A percentile compares a stretch with the other conserved stretches of the same genome.
Conservation (phyloP, 225 moss, liverwort and hornwort species). For the Pleurozium schreberi region DNA sequence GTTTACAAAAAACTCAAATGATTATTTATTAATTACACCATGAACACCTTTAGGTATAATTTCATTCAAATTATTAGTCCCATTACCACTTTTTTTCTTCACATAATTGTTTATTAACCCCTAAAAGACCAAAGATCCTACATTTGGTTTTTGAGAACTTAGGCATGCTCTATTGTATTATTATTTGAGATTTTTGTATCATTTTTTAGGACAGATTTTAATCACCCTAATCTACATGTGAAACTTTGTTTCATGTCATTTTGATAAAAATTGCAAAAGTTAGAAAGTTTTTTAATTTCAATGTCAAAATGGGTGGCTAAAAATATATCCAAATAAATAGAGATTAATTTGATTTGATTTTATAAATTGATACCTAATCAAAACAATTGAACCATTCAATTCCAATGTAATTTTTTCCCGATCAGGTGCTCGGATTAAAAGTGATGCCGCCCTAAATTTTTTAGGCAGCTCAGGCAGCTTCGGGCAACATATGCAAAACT, state of each 20-base stretch:
- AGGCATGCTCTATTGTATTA: rapidly evolving
- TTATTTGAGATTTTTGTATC: background rate
- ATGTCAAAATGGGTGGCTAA: background rate
- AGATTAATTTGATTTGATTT: background rate
- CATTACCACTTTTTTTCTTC: background rate
- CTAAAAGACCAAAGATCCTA: background rate
- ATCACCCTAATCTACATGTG: background rate
- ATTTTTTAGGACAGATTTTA: background rate
- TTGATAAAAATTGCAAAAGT: background rate
- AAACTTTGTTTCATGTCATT: background rate
- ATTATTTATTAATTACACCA: too few species aligned
- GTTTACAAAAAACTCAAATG: too few species aligned
- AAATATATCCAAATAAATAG: background rate
- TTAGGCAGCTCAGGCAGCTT: too few species aligned
- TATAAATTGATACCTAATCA: background rate
- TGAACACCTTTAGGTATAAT: background rate
- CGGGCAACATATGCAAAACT: too few species aligned
- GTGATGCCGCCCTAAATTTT: too few species aligned
- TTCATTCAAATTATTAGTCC: background rate
- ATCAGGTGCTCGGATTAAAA: too few species aligned
- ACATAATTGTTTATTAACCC: background rate
- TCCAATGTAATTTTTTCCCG: too few species aligned
- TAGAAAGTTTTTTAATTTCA: background rate
- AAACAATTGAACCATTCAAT: background rate
- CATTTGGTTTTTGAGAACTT: background rate